Evolutionary conservation across 225 moss, liverwort and hornwort species (phyloP), one percentile per base, ranked within the genome.

Genomic region (Bryoerythrophyllum caledonicum): DNA sequence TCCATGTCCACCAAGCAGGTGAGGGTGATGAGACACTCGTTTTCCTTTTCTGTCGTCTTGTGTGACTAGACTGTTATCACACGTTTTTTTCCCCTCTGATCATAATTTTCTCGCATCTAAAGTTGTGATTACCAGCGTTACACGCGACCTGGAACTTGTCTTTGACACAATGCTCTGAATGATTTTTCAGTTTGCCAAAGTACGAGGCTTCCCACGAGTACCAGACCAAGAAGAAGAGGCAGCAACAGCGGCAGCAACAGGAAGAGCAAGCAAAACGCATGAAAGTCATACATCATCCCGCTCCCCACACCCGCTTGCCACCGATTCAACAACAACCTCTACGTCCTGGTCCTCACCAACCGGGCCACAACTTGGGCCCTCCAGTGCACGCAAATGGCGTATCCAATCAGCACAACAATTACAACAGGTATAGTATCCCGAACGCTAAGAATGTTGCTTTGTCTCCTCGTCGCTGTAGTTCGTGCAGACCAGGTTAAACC

Each of bases 171-270:
- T 58, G 57, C 58, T 46, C 38, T 38, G 38, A 44, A 30, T 70
- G 26, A 21, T 66, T 21, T 38, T 75, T 41, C 74, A 94, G 93
- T 82, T 88, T 94, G 73, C 93, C 93, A 0, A 94, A 94, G 57
- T 94, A 94, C 76, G 93, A 94, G 70, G 90, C 93, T 28, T 94
- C 93, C 64, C 93, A 94, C 72, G 93, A 94, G 81, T 94, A 88
- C 71, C 93, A 94, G 74, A 94, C 93, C 27, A 94, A 94, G 88
- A 94, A 94, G 85, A 94, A 91, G 75, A 82, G 93, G 78, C 91
- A 94, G 71, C 93, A 90, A 65, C 91, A 93, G 76, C 90, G 93
- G 65, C 91, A 91, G 32, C 91, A 90, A 21, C 93, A 91, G 73
- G 93, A 94, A 73, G 93, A 94, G 63, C 82, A 90, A 74, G 93